Conservation (phyloP, 176 grass and related monocot species). For the Urochloa ruziziensis region DNA sequence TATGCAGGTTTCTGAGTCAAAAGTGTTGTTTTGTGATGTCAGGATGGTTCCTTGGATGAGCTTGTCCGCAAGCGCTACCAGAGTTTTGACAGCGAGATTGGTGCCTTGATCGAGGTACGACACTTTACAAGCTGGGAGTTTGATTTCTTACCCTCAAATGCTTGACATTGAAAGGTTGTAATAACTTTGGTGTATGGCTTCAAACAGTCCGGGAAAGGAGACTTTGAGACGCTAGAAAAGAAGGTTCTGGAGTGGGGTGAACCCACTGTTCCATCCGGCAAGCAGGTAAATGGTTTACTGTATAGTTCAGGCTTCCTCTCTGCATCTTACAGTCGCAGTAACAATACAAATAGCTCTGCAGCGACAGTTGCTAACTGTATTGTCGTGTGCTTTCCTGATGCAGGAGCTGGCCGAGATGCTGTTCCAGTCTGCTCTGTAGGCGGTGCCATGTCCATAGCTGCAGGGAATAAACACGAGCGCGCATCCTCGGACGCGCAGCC, state of each 20-base stretch:
- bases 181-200: slow-evolving; percentile 27
- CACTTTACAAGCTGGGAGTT: neutral
- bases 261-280: slow-evolving; percentile 76
- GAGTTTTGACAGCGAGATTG: slow-evolving; percentile 84
- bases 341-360: neutral
- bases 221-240: slow-evolving; percentile 84
- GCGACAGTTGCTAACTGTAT: neutral
- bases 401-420: slow-evolving; percentile 87
- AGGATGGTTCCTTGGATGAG: slow-evolving; percentile 90
- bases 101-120: slow-evolving; percentile 73
- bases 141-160: neutral
- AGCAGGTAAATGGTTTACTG: slow-evolving; percentile 61
- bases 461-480: slow-evolving; percentile 31
- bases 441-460: neutral
- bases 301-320: neutral
- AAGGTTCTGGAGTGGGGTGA: slow-evolving; percentile 93
- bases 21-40: neutral
- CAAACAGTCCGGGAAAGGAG: slow-evolving; percentile 74
- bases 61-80: slow-evolving; percentile 92
- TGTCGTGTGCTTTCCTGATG: slow-evolving; percentile 4
- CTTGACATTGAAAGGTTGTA: neutral
- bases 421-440: slow-evolving; percentile 86
- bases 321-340: neutral
- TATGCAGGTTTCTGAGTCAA: neutral
- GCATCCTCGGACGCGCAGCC: neutral